Conservation (phyloP, 306 rosid genomes). For the Lupinus albus region DNA sequence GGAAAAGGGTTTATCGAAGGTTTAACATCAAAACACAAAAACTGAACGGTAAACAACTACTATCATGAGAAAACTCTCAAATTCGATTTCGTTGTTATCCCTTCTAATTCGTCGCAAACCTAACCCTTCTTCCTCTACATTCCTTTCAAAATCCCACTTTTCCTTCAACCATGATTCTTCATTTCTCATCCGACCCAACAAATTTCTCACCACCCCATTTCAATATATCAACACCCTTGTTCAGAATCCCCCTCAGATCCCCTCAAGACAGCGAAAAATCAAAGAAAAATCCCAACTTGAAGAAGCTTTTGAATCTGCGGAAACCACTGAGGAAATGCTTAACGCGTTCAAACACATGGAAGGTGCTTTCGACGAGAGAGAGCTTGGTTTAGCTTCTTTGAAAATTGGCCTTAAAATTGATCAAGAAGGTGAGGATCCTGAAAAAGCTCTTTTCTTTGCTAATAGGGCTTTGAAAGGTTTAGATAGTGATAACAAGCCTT, state of each 20-base stretch:
- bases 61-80: conserved; percentile 61
- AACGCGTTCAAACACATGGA: conserved; percentile 72
- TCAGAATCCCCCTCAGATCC: conserved; percentile 48
- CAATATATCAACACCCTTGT: conserved; percentile 62
- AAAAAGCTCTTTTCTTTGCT: conserved; percentile 67
- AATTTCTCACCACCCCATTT: conserved; percentile 49
- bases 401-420: conserved; percentile 85
- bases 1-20: conserved; percentile 60
- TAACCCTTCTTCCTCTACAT: conserved; percentile 28
- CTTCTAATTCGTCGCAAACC: conserved; percentile 51
- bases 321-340: conserved; percentile 65
- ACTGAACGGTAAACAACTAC: conserved; percentile 5
- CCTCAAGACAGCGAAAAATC: conserved; percentile 71
- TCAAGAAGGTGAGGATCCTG: conserved; percentile 87
- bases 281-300: conserved; percentile 68
- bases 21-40: conserved; percentile 34
- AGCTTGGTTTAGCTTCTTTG: conserved; percentile 79
- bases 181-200: conserved; percentile 45
- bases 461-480: conserved; percentile 69
- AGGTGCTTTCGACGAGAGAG: conserved; percentile 59
- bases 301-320: conserved; percentile 79
- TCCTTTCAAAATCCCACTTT: conserved; percentile 40
- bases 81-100: conserved; percentile 49
- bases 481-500: conserved; percentile 56
- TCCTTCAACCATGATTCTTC: conserved; percentile 46